A percentile compares a stretch with the other conserved stretches of the same genome.
Evolutionary conservation across 305 asterid species (phyloP).

Genomic region (Solanum hybrid): DNA sequence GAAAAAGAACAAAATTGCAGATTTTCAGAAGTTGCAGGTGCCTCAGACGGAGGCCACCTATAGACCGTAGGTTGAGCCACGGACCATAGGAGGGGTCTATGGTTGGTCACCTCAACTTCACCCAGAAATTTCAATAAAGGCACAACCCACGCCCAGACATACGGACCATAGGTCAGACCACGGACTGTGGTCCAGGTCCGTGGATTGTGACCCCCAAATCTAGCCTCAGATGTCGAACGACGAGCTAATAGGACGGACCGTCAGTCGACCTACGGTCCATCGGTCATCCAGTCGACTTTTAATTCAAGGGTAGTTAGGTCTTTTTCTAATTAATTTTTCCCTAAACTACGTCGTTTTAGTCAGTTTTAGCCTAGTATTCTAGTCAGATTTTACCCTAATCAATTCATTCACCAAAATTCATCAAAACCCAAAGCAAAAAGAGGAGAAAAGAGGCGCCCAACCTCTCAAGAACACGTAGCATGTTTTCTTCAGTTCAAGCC

Average conservation of each 20-base stretch:
- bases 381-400: neutral
- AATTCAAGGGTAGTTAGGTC: neutral
- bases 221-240: neutral
- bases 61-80: neutral
- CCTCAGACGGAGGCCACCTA: neutral
- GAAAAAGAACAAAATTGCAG: neutral
- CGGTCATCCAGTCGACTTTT: neutral
- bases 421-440: neutral
- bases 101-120: neutral
- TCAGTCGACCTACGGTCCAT: neutral
- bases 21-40: neutral
- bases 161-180: neutral
- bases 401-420: neutral
- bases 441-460: neutral
- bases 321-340: neutral
- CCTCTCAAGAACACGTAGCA: neutral
- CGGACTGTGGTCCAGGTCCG: fast-evolving
- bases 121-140: neutral
- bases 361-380: neutral
- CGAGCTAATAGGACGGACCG: neutral
- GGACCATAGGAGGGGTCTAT: neutral
- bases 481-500: neutral
- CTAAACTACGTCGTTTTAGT: neutral
- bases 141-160: neutral
- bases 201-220: neutral